Conservation (phyloP, 306 rosid species). For the Pachyrhizus erosus region DNA sequence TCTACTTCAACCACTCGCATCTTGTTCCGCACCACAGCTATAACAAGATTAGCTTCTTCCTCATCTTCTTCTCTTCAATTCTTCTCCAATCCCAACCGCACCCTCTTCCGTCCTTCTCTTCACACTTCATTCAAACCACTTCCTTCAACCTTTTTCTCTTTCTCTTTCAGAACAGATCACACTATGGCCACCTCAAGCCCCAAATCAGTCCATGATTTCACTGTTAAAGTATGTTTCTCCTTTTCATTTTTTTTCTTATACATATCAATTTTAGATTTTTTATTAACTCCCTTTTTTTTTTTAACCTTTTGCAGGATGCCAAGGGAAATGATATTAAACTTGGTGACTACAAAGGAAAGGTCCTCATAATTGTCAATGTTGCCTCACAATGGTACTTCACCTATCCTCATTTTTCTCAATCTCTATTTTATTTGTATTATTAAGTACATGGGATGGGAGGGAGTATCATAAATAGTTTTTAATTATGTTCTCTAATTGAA, state of each 20-base stretch:
- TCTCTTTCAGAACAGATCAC: slow-evolving; percentile 42
- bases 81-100: background rate
- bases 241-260: background rate
- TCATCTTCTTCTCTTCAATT: slow-evolving; percentile 36
- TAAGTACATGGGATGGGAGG: too few species aligned
- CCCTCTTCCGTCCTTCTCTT: slow-evolving; percentile 25
- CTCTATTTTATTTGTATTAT: background rate
- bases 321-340: slow-evolving; percentile 87
- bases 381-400: slow-evolving; percentile 88
- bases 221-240: slow-evolving; percentile 57
- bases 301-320: slow-evolving; percentile 67
- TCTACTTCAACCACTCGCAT: slow-evolving; percentile 45
- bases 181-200: slow-evolving; percentile 68
- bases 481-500: background rate
- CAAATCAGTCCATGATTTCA: slow-evolving; percentile 68
- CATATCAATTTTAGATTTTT: background rate
- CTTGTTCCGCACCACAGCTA: background rate
- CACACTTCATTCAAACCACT: slow-evolving; percentile 27
- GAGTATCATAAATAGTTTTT: background rate
- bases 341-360: slow-evolving; percentile 86
- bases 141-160: slow-evolving; percentile 16
- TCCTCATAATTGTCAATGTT: slow-evolving; percentile 87
- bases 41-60: slow-evolving; percentile 2
- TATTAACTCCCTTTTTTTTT: background rate
- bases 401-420: background rate